Conservation (phyloP, 371 early-diverging fungal species). For the Mortierella polycephala region DNA sequence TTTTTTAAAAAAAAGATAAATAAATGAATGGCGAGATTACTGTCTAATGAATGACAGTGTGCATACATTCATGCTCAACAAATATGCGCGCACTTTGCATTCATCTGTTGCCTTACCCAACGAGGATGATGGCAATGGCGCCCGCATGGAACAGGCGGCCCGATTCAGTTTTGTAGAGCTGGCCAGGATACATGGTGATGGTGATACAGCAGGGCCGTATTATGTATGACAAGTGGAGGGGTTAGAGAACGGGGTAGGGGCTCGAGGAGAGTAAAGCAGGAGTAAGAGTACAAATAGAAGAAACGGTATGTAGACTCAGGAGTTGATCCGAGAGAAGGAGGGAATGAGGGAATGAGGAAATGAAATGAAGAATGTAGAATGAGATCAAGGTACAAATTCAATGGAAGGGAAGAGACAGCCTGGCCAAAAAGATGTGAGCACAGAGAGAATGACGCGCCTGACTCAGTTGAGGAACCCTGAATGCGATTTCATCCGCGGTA, state of each 20-base stretch:
- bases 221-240: not conserved
- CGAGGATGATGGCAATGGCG: constrained; percentile 74
- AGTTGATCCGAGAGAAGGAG: too few species aligned
- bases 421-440: not conserved
- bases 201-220: not conserved
- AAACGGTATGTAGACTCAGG: too few species aligned
- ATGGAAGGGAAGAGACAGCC: too few species aligned
- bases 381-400: too few species aligned
- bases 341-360: too few species aligned
- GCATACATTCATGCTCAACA: constrained; percentile 71
- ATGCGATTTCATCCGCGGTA: too few species aligned
- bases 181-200: constrained; percentile 65
- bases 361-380: too few species aligned
- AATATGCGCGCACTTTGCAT: constrained; percentile 52
- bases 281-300: too few species aligned
- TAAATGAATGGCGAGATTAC: not conserved
- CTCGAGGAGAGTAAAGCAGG: not conserved
- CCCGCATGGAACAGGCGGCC: constrained; percentile 88
- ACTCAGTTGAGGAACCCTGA: not conserved
- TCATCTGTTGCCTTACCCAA: not conserved
- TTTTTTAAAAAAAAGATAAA: not conserved
- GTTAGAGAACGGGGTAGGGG: not conserved
- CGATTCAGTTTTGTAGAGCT: constrained; percentile 81
- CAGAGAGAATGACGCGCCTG: not conserved
- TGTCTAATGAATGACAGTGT: not conserved